These are phyloP conservation scores for Trichoderma pleuroti DNA, from an alignment of 2,329 filamentous ascomycete genomes.

Conservation along the genomic window DNA sequence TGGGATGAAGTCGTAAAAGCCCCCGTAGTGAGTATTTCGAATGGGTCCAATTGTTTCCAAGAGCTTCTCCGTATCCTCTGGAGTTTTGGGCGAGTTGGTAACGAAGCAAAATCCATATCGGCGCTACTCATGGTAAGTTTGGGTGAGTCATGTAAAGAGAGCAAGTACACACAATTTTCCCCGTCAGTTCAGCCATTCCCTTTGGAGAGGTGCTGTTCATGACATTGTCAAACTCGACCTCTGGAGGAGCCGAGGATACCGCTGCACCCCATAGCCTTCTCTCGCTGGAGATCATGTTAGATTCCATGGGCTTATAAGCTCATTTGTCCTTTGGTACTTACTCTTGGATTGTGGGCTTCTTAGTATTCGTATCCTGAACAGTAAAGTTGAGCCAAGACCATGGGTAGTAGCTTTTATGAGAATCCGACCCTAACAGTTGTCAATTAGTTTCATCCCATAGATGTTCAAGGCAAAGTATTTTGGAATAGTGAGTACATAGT, in stretches of 20 bases:
- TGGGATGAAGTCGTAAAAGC: constrained; percentile 76
- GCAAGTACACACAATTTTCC: constrained; percentile 53
- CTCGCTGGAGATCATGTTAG: not conserved
- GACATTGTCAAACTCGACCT: constrained; percentile 57
- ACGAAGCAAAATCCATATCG: constrained; percentile 75
- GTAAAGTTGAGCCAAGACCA: constrained; percentile 47
- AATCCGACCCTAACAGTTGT: constrained; percentile 57
- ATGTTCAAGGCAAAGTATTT: not conserved
- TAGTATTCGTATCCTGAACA: constrained; percentile 34
- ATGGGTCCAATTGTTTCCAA: constrained; percentile 83
- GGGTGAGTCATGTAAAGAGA: not conserved
- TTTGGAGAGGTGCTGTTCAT: constrained; percentile 47
- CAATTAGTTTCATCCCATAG: not conserved
- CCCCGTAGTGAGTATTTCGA: constrained; percentile 85
- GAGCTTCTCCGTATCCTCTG: constrained; percentile 68
- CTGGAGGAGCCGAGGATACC: constrained; percentile 49
- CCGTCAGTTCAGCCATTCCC: constrained; percentile 60
- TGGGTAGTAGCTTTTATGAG: constrained; percentile 65
- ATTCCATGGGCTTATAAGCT: not conserved
- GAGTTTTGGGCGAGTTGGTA: constrained; percentile 60
- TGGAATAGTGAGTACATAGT: constrained; percentile 29
- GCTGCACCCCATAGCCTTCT: constrained; percentile 26
- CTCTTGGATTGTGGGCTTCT: constrained; percentile 24
- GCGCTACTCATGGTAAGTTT: constrained; percentile 45
- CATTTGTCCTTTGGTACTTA: not conserved